Evolutionary conservation across 495 filamentous ascomycete species (phyloP).

Genomic region (Lepraria neglecta): DNA sequence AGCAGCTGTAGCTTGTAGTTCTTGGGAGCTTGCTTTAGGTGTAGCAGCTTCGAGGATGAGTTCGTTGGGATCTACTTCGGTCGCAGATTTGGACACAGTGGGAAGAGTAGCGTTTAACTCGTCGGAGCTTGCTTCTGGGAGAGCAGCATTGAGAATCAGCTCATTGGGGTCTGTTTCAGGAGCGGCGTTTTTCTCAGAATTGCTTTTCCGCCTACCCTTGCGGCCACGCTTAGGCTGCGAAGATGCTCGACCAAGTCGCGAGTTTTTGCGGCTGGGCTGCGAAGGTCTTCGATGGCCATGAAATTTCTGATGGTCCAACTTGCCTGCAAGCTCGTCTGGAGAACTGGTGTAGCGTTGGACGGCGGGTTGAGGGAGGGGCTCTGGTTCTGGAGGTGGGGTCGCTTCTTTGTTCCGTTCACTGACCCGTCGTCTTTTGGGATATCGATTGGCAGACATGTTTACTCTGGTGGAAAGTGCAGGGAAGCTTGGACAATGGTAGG

Average conservation of each 20-base stretch:
- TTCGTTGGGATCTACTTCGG: not conserved
- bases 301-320: constrained; percentile 38
- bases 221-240: constrained; percentile 4
- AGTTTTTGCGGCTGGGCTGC: not conserved
- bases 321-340: constrained; percentile 47
- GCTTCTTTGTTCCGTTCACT: constrained; percentile 36
- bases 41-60: not conserved
- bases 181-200: not conserved
- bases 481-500: not conserved
- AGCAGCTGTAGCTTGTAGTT: not conserved
- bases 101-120: not conserved
- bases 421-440: constrained; percentile 52
- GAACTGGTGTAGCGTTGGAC: constrained; percentile 31
- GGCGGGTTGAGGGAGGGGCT: not conserved
- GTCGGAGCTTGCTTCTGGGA: constrained; percentile 1
- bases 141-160: not conserved
- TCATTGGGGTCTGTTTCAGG: not conserved
- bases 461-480: not conserved
- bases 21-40: not conserved
- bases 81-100: not conserved
- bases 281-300: constrained; percentile 34
- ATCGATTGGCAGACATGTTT: constrained; percentile 30
- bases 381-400: constrained; percentile 35
- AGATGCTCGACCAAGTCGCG: constrained; percentile 7
- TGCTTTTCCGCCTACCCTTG: not conserved